These are phyloP conservation scores for Thinopyrum elongatum DNA, from an alignment of 176 grass and related monocot species.

Conservation along the genomic window DNA sequence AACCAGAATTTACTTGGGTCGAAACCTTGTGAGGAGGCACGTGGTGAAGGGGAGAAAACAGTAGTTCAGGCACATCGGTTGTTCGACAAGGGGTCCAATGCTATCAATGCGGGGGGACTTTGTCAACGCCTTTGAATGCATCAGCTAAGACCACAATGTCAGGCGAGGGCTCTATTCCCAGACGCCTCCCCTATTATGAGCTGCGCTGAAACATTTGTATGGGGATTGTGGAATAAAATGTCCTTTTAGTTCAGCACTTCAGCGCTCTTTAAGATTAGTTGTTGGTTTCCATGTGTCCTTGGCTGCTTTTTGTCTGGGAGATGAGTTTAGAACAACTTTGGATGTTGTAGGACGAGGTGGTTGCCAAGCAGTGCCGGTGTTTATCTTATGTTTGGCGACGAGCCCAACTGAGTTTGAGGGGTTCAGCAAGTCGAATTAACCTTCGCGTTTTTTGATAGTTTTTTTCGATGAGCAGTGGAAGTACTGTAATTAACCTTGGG, in stretches of 20 bases:
- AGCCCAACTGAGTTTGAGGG: not conserved
- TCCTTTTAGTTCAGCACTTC: too few relatives aligned
- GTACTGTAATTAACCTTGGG: slow-evolving; percentile 62
- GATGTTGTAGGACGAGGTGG: too few relatives aligned
- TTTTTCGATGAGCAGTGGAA: slow-evolving; percentile 16
- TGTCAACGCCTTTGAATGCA: not conserved
- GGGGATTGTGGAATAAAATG: not conserved
- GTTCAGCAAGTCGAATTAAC: not conserved
- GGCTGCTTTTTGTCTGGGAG: too few relatives aligned
- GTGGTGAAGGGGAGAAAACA: not conserved
- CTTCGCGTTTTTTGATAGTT: too few relatives aligned
- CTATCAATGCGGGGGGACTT: not conserved
- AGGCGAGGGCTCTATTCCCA: not conserved
- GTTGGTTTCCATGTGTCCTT: too few relatives aligned
- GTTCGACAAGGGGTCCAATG: not conserved
- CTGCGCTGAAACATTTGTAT: not conserved
- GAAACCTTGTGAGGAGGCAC: not conserved
- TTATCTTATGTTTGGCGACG: too few relatives aligned
- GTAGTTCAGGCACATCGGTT: not conserved
- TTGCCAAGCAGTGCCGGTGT: too few relatives aligned
- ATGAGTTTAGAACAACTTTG: too few relatives aligned
- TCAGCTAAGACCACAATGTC: not conserved
- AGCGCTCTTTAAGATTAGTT: too few relatives aligned
- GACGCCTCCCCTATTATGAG: not conserved
- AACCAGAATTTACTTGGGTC: not conserved